These are phyloP conservation scores for Xylariaceae sp. DNA, from an alignment of 2,329 filamentous ascomycete species.

Conservation along the genomic window DNA sequence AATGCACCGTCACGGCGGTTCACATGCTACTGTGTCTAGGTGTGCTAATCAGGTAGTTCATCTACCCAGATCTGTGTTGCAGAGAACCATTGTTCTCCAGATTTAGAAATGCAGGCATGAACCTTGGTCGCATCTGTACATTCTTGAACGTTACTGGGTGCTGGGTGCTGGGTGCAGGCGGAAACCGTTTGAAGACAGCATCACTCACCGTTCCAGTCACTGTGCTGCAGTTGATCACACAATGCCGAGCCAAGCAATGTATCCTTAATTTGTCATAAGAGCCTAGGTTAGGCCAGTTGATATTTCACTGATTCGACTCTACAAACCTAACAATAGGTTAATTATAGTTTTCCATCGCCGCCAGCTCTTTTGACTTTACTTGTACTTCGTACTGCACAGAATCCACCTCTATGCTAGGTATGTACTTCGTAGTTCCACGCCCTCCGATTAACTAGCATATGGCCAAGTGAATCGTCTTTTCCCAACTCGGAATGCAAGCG, in stretches of 20 bases:
- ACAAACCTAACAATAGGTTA: no score
- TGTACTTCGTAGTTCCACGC: no score
- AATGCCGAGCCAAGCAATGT: conserved; percentile 10
- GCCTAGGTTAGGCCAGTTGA: conserved; percentile 1
- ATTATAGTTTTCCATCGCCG: background rate
- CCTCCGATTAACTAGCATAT: background rate
- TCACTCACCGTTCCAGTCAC: conserved; percentile 1
- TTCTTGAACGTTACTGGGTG: no score
- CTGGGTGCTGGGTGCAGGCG: no score
- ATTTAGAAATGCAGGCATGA: conserved; percentile 22
- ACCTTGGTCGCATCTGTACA: conserved; percentile 14
- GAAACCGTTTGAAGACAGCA: conserved; percentile 3
- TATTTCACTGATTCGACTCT: background rate
- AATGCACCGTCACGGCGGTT: background rate
- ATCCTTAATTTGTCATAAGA: conserved; percentile 15
- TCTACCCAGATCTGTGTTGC: background rate
- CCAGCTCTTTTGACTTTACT: no score
- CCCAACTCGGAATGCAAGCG: background rate
- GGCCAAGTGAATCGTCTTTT: background rate
- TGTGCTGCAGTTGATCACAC: conserved; percentile 22
- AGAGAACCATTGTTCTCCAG: background rate
- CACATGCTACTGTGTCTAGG: background rate
- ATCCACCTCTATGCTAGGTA: background rate
- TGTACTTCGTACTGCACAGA: background rate
- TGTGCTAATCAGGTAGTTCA: no score